Conservation (phyloP, 176 grass and related monocot species). For the Hyparrhenia diplandra region DNA sequence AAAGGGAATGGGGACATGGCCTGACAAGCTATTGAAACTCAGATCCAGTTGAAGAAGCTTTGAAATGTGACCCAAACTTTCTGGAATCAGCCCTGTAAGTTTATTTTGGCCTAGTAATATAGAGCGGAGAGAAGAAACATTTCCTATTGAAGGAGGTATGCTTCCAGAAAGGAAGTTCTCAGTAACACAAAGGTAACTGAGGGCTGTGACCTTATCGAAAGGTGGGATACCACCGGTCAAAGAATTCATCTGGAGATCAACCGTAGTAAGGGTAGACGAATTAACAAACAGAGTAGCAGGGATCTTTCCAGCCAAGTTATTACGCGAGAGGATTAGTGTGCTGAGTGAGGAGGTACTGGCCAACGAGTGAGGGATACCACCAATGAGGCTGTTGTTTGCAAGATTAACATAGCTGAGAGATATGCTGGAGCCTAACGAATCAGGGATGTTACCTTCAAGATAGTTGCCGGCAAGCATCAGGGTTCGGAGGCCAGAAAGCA, state of each 20-base stretch:
- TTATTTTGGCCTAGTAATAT: constrained; percentile 10
- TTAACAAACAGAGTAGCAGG: constrained; percentile 6
- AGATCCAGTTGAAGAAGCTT: constrained; percentile 7
- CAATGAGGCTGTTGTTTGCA: constrained; percentile 20
- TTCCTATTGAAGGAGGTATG: constrained; percentile 22
- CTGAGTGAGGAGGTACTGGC: background rate
- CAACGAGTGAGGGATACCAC: background rate
- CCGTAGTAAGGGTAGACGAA: background rate
- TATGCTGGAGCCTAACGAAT: background rate
- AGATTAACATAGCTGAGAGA: background rate
- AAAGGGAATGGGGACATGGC: background rate
- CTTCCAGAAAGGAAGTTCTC: constrained; percentile 25
- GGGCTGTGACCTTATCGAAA: background rate
- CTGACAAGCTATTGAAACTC: constrained; percentile 22
- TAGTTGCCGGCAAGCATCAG: background rate
- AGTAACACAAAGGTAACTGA: background rate
- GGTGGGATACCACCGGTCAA: constrained; percentile 1
- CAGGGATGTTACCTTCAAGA: constrained; percentile 25
- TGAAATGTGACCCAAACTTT: background rate
- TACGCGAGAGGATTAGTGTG: constrained; percentile 7
- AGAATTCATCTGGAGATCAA: constrained; percentile 25
- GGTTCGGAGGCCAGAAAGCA: background rate
- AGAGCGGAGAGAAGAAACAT: constrained; percentile 13
- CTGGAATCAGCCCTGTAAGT: background rate
- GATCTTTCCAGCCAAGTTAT: background rate